phyloP scores from a whole-genome alignment of 176 grass and related monocot species.

The Rhynchospora pubera region DNA sequence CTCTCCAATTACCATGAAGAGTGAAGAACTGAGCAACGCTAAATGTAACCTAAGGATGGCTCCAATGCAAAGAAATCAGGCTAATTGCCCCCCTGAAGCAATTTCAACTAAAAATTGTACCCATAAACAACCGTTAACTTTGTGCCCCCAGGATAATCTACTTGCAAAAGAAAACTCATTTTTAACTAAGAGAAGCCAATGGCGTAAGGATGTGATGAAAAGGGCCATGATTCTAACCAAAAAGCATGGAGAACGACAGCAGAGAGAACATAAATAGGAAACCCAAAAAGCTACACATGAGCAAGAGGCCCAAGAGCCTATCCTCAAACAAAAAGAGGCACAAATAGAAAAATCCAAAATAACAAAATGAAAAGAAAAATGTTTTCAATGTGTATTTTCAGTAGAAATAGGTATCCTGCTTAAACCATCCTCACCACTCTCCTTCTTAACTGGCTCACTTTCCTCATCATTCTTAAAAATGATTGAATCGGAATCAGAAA shows the following conservation, averaged over 20 bases:
- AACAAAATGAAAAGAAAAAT: slow-evolving; percentile 50
- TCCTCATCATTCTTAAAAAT: slow-evolving; percentile 36
- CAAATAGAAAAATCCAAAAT: slow-evolving; percentile 23
- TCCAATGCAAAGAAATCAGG: neutral
- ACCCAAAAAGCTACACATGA: slow-evolving; percentile 36
- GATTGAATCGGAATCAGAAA: slow-evolving; percentile 29
- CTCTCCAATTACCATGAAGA: too few relatives aligned
- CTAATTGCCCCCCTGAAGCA: neutral
- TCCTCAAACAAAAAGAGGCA: slow-evolving; percentile 27
- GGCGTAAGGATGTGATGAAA: neutral
- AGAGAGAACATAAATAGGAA: slow-evolving; percentile 42
- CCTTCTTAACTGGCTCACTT: slow-evolving; percentile 48
- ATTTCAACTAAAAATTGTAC: neutral
- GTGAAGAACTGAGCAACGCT: neutral
- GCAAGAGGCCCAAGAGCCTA: slow-evolving; percentile 33
- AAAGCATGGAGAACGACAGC: slow-evolving; percentile 18
- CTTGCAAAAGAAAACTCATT: neutral
- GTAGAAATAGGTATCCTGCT: slow-evolving; percentile 97
- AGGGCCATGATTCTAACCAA: slow-evolving; percentile 24
- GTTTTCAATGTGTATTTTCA: slow-evolving; percentile 99
- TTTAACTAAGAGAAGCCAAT: neutral
- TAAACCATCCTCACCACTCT: slow-evolving; percentile 69
- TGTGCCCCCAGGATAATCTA: neutral
- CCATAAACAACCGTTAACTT: neutral
- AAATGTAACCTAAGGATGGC: neutral